These are phyloP conservation scores for Leucogyrophana mollusca DNA, from an alignment of 768 basidiomycete genomes.

Conservation along the genomic window DNA sequence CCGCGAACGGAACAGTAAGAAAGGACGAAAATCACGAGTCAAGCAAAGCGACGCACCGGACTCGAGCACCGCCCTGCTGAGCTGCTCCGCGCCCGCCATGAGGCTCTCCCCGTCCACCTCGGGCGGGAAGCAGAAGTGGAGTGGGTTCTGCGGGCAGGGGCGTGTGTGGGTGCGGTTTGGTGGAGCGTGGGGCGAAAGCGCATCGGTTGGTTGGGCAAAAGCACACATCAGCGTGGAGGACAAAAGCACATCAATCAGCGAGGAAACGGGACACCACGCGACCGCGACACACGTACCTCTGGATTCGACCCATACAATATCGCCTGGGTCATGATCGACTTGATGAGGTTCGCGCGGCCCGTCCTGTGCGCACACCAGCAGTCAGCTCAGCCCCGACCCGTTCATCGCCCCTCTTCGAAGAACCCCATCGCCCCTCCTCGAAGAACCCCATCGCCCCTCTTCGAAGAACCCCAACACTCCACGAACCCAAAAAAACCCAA, in stretches of 20 bases:
- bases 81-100: conserved; percentile 77
- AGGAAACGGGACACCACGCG: no score
- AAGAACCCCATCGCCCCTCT: no score
- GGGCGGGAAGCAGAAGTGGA: conserved; percentile 79
- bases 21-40: background rate
- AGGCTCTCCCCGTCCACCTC: conserved; percentile 76
- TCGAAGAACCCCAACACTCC: no score
- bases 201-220: background rate
- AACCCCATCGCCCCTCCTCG: no score
- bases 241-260: no score
- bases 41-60: conserved; percentile 50
- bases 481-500: no score
- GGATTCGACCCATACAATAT: conserved; percentile 73
- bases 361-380: conserved; percentile 35
- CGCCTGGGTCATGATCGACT: conserved; percentile 80
- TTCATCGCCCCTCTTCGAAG: no score
- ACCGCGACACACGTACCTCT: no score
- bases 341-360: conserved; percentile 66
- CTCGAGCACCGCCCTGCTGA: conserved; percentile 69
- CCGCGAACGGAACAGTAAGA: background rate
- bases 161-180: no score
- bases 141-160: conserved; percentile 56
- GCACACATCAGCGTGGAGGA: conserved; percentile 30
- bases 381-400: conserved; percentile 1
- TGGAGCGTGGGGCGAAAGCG: no score